Evolutionary conservation across 2,329 filamentous ascomycete genomes (phyloP).

Genomic region (Exophiala xenobiotica): DNA sequence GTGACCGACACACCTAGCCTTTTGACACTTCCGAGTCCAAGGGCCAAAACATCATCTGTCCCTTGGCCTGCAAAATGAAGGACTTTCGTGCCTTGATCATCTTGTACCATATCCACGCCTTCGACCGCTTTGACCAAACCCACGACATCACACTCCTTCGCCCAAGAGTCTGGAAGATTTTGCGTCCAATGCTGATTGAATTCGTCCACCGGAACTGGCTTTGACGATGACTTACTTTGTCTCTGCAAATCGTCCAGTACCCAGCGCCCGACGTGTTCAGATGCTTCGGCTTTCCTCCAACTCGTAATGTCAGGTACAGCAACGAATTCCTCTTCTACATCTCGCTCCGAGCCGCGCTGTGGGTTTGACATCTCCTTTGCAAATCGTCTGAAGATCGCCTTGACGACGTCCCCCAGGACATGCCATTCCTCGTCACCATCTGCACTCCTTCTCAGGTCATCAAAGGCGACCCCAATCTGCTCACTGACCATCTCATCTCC

Average conservation of each 20-base stretch:
- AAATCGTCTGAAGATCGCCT: constrained; percentile 16
- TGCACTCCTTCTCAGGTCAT: neutral
- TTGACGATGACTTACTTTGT: neutral
- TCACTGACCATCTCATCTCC: neutral
- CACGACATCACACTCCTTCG: constrained; percentile 16
- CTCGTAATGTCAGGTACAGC: neutral
- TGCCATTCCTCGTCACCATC: constrained; percentile 3
- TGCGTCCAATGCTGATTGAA: constrained; percentile 21
- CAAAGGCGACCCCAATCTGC: neutral
- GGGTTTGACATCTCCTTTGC: neutral
- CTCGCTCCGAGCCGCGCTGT: neutral
- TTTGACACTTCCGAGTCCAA: neutral
- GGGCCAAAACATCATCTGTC: neutral
- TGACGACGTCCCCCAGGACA: constrained; percentile 8
- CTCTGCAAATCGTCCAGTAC: constrained; percentile 5
- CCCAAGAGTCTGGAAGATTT: constrained; percentile 24
- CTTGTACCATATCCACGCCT: constrained; percentile 2
- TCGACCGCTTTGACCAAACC: constrained; percentile 5
- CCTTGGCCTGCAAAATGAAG: constrained; percentile 2
- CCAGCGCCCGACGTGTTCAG: constrained; percentile 11
- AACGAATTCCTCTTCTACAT: neutral
- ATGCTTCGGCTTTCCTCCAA: neutral
- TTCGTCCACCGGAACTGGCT: constrained; percentile 2
- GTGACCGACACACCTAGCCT: neutral
- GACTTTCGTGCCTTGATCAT: constrained; percentile 7